These are phyloP conservation scores for Barnettozyma californica DNA, from an alignment of 805 yeast genomes.

Conservation along the genomic window DNA sequence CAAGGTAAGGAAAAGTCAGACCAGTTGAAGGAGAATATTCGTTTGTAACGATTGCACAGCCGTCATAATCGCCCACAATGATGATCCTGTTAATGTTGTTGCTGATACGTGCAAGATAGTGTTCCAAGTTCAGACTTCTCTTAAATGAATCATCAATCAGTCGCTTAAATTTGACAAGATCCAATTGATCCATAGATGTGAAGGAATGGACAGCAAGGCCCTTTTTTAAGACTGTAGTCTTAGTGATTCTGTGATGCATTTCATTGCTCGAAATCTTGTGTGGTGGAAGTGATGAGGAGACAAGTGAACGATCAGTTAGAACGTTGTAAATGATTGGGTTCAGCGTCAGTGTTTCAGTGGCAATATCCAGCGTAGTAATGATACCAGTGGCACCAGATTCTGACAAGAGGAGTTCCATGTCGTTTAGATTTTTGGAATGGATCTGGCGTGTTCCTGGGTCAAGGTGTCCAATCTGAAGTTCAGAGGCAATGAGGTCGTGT, in stretches of 20 bases:
- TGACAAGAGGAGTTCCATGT: constrained; percentile 53
- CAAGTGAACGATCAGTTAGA: constrained; percentile 84
- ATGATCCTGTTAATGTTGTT: constrained; percentile 68
- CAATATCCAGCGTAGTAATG: constrained; percentile 78
- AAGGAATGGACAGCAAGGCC: constrained; percentile 41
- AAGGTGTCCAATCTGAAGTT: constrained; percentile 54
- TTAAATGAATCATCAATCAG: constrained; percentile 80
- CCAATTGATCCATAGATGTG: constrained; percentile 22
- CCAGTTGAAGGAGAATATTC: constrained; percentile 37
- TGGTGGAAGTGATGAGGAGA: constrained; percentile 87
- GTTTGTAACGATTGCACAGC: constrained; percentile 89
- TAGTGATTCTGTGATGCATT: constrained; percentile 24
- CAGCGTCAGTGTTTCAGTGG: constrained; percentile 42
- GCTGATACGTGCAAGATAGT: constrained; percentile 63
- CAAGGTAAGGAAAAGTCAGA: constrained; percentile 65
- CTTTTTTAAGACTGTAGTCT: constrained; percentile 71
- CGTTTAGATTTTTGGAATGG: constrained; percentile 62
- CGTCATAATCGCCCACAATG: constrained; percentile 91
- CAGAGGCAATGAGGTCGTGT: constrained; percentile 56
- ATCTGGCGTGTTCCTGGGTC: constrained; percentile 38
- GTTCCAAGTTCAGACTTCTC: constrained; percentile 55
- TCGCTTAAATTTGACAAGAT: constrained; percentile 48
- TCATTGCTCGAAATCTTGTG: constrained; percentile 28
- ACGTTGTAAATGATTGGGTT: constrained; percentile 90
- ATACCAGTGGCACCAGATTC: constrained; percentile 65